Evolutionary conservation across 768 basidiomycete genomes (phyloP).

Genomic region (Hericium coralloides): DNA sequence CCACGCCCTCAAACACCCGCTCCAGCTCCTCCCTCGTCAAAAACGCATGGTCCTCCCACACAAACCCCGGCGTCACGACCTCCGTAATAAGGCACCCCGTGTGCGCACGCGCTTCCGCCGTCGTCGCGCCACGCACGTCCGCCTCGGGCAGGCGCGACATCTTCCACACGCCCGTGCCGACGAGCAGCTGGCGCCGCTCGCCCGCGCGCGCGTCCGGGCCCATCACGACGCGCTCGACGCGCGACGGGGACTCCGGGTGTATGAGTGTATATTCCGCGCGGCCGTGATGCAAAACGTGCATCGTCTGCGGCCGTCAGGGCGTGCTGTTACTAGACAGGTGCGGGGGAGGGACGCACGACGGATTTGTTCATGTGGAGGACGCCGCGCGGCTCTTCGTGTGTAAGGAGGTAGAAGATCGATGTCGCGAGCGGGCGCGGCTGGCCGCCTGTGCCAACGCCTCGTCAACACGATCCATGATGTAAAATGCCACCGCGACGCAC

Average conservation of each 20-base stretch:
- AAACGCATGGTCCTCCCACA: constrained; percentile 43
- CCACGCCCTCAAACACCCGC: constrained; percentile 24
- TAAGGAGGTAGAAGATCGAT: constrained; percentile 41
- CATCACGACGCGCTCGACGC: constrained; percentile 32
- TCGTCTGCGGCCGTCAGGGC: constrained; percentile 27
- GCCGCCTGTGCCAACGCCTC: constrained; percentile 13
- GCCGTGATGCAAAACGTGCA: constrained; percentile 43
- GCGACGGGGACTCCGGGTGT: constrained; percentile 17
- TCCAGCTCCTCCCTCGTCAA: constrained; percentile 28
- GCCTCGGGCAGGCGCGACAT: constrained; percentile 44
- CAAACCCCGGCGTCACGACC: constrained; percentile 49
- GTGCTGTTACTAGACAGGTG: not conserved
- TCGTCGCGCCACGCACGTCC: constrained; percentile 27
- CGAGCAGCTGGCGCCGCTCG: constrained; percentile 39
- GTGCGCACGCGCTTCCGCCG: constrained; percentile 23
- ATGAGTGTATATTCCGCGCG: constrained; percentile 44
- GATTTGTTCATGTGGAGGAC: constrained; percentile 42
- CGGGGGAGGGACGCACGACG: constrained; percentile 22
- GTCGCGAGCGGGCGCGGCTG: constrained; percentile 29
- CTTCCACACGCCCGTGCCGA: constrained; percentile 47
- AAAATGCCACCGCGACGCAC: constrained; percentile 8
- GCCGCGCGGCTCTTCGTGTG: constrained; percentile 29
- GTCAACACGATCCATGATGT: not conserved
- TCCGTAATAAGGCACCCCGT: constrained; percentile 48
- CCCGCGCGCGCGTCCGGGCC: constrained; percentile 32